Evolutionary conservation across 495 filamentous ascomycete genomes (phyloP), one percentile per base, ranked within the genome.

Genomic region (Aspergillus indologenus): DNA sequence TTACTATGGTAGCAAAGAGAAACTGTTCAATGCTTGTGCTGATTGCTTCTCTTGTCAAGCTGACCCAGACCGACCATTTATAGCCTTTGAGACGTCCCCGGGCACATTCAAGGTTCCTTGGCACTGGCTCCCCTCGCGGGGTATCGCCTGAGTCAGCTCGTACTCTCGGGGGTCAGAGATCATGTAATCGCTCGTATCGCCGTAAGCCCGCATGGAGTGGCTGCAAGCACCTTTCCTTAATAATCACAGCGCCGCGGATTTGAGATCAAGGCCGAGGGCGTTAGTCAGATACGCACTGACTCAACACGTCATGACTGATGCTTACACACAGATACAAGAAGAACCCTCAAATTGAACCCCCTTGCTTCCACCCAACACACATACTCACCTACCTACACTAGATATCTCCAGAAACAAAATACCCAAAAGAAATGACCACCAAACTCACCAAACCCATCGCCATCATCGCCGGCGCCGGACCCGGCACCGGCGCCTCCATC

Each of bases 391-490:
- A 29, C 9, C 26, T n/a, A n/a, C n/a, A n/a, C n/a, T n/a, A n/a
- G n/a, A n/a, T n/a, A n/a, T n/a, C n/a, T n/a, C n/a, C n/a, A n/a
- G n/a, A 29, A 3, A 29, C 26, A 3, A 29, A 29, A 4, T 9
- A 40, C 7, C 5, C 34, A 7, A 40, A 2, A 7, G 12, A 8
- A 2, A 40, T 40, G 34, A 11, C 34, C 2, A 6, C 34, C 34
- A 40, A 40, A 15, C 34, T 21, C 72, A 72, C 18, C 47, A 63
- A 54, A 9, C 7, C 56, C 5, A 60, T 67, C 69, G 83, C 83
- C 49, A 73, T 87, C 52, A 75, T 88, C 56, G 85, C 83, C 26
- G 85, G 85, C n/a, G 83, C 80, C 26, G 85, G 85, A 22, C 70
- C 79, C 5, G 85, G 85, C 53, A 88, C 85, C 5, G 67, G 63